These are phyloP conservation scores for Xylaria sp. DNA, from an alignment of 495 filamentous ascomycete genomes.

Conservation along the genomic window DNA sequence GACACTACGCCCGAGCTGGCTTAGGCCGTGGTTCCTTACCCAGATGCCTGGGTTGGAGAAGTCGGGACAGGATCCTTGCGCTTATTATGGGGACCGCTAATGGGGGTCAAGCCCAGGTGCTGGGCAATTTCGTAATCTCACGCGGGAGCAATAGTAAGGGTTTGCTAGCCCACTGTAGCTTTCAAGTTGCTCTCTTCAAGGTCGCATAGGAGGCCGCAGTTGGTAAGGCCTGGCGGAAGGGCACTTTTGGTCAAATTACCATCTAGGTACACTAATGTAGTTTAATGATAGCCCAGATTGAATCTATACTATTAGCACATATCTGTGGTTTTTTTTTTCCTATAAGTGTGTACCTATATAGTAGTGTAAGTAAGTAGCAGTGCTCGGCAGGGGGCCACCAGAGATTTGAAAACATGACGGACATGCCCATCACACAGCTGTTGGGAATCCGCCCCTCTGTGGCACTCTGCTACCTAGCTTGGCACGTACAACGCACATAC, in stretches of 20 bases:
- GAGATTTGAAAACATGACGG: slow-evolving; percentile 22
- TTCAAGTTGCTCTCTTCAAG: slow-evolving; percentile 11
- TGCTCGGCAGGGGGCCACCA: slow-evolving; percentile 12
- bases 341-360: not conserved
- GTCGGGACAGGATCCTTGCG: slow-evolving; percentile 24
- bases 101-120: slow-evolving; percentile 6
- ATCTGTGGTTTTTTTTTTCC: not conserved
- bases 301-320: not conserved
- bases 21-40: slow-evolving; percentile 27
- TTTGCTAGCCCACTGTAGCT: not conserved
- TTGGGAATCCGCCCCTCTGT: not conserved
- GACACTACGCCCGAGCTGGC: slow-evolving; percentile 25
- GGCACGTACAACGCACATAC: slow-evolving; percentile 25
- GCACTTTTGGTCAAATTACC: slow-evolving; percentile 16
- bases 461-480: slow-evolving; percentile 3
- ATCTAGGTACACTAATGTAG: slow-evolving; percentile 18
- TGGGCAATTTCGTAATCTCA: slow-evolving; percentile 22
- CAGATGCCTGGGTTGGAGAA: slow-evolving; percentile 28
- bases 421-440: slow-evolving; percentile 25
- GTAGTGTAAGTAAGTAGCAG: not conserved
- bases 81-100: slow-evolving; percentile 23
- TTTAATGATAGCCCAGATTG: not conserved
- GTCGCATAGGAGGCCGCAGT: slow-evolving; percentile 22
- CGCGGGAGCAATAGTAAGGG: slow-evolving; percentile 9
- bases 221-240: slow-evolving; percentile 21